phyloP scores from a whole-genome alignment of 1,139 yeast species.

The Candida labiduridarum region DNA sequence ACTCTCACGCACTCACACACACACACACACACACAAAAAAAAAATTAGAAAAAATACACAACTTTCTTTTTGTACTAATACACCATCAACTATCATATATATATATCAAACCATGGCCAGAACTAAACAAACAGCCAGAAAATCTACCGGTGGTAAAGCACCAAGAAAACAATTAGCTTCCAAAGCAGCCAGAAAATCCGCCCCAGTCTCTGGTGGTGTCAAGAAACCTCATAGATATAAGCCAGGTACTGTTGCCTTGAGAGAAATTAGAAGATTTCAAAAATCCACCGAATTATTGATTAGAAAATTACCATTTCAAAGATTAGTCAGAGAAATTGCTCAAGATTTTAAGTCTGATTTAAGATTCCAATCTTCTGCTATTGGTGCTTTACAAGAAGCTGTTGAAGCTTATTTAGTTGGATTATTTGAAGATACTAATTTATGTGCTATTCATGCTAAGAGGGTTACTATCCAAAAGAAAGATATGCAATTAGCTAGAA shows the following conservation, averaged over 20 bases:
- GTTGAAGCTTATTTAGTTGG: constrained; percentile 56
- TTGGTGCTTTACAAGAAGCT: constrained; percentile 57
- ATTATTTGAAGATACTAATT: constrained; percentile 54
- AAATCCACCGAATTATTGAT: constrained; percentile 54
- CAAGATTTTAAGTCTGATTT: constrained; percentile 55
- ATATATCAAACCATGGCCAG: constrained; percentile 40
- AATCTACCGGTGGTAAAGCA: constrained; percentile 57
- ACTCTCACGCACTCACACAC: not conserved
- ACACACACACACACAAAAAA: not conserved
- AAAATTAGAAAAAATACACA: not conserved
- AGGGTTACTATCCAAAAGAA: constrained; percentile 57
- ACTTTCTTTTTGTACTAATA: constrained; percentile 6
- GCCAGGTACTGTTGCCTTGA: constrained; percentile 59
- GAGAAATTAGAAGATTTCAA: constrained; percentile 58
- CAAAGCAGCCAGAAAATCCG: constrained; percentile 56
- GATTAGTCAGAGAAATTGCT: constrained; percentile 53
- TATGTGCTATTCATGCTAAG: constrained; percentile 57
- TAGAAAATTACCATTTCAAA: constrained; percentile 54
- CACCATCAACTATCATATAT: constrained; percentile 1
- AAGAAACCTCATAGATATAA: constrained; percentile 58
- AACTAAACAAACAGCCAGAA: constrained; percentile 58
- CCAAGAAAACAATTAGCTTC: constrained; percentile 59
- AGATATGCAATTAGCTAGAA: constrained; percentile 56
- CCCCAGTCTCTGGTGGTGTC: constrained; percentile 55
- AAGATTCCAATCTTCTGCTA: constrained; percentile 55